Evolutionary conservation across 1,284 basidiomycete species (phyloP), one percentile per base, ranked within the genome.

Genomic region (Sanghuangporus weigelae): DNA sequence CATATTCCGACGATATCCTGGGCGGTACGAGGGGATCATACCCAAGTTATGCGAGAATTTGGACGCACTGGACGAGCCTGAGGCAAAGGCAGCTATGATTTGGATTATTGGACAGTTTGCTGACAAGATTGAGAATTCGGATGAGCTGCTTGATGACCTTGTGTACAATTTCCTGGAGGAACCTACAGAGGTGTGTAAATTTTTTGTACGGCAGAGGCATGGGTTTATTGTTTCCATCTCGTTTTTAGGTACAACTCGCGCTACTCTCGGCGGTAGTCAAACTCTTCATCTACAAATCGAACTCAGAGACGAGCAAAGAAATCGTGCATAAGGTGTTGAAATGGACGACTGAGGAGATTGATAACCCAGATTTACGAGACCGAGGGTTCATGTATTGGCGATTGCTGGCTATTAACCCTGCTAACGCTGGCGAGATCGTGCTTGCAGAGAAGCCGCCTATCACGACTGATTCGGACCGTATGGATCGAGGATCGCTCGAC

Each of bases 381-480:
- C 83, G 97, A 66, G 97, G 96, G 0, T 99, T 96, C 79, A 98
- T 99, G 91, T 99, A 99, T 78, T 99, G 96, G 96, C 88, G 97
- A 55, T 81, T 99, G 77, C 83, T 99, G 44, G 96, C 96, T 1
- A 90, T 95, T 69, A 95, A 98, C 73, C 95, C 97, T 1, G 80
- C 88, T 1, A 89, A 91, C 1, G 96, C 97, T 2, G 85, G 90
- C 49, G 89, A 93, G 68, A 91, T 99, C 66, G 95, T 99, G n/a
- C 81, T 99, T 19, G 84, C 93, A 7, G 92, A 95, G 68, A 98
- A 98, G 71, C 97, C 97, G 16, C 82, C 94, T 3, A 98, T 99
- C 68, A 96, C 94, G n/a, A 98, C 95, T 1, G 96, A 99, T 73
- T 94, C 95, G 6, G 97, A 99, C 73, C 80, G 95, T 46, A 98